A percentile compares a stretch with the other conserved stretches of the same genome.
phyloP scores from a whole-genome alignment of 768 basidiomycete species.

The Phaeotremella skinneri region DNA sequence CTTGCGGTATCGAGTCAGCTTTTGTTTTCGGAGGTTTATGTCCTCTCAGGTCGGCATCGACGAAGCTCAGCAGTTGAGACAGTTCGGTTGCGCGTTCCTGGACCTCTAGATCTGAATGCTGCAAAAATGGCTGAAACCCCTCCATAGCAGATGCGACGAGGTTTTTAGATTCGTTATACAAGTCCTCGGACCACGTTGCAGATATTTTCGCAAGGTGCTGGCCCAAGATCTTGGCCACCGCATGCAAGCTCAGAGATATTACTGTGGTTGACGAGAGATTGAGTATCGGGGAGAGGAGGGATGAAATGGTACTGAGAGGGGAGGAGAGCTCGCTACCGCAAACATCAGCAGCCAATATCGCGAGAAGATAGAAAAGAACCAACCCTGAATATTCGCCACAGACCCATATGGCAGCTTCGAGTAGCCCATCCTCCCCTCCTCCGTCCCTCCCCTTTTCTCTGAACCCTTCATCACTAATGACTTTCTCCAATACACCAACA shows the following conservation, averaged over 20 bases:
- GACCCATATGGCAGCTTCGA: slow-evolving; percentile 95
- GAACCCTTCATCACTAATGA: slow-evolving; percentile 75
- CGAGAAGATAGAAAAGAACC: slow-evolving; percentile 43
- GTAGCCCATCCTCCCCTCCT: slow-evolving; percentile 74
- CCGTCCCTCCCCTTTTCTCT: slow-evolving; percentile 65
- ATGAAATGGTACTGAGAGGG: slow-evolving; percentile 59
- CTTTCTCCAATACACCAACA: slow-evolving; percentile 75
- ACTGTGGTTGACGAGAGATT: slow-evolving; percentile 60
- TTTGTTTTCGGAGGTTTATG: slow-evolving; percentile 25
- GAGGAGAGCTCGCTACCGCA: slow-evolving; percentile 29
- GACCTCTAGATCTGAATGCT: slow-evolving; percentile 74
- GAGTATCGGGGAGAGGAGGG: slow-evolving; percentile 55
- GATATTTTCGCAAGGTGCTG: slow-evolving; percentile 75
- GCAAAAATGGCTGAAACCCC: slow-evolving; percentile 62
- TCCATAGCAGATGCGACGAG: slow-evolving; percentile 64
- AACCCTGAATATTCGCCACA: slow-evolving; percentile 92
- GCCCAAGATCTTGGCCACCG: slow-evolving; percentile 81
- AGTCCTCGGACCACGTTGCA: slow-evolving; percentile 71
- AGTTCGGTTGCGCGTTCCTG: slow-evolving; percentile 65
- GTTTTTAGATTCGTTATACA: slow-evolving; percentile 63
- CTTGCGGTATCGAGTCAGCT: background rate
- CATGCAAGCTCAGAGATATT: slow-evolving; percentile 75
- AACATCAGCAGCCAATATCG: slow-evolving; percentile 7
- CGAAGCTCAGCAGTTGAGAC: slow-evolving; percentile 35
- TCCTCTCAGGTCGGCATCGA: slow-evolving; percentile 37